Evolutionary conservation across 768 basidiomycete species (phyloP).

Genomic region (Agrocybe praecox): DNA sequence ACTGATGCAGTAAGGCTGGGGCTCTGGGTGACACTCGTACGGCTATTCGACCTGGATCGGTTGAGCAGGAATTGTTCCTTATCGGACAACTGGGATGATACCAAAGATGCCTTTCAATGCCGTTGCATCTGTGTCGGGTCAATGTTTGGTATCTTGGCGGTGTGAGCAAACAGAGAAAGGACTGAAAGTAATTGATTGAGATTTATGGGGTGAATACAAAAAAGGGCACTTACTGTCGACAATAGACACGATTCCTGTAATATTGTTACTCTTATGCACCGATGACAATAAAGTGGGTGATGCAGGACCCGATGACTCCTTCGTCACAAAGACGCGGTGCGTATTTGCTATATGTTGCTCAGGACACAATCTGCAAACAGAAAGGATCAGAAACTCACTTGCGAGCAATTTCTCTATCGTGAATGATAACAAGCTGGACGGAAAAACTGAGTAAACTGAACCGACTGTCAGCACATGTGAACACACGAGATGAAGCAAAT

Average conservation of each 20-base stretch:
- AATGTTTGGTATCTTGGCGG: slow-evolving; percentile 72
- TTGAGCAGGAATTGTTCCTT: slow-evolving; percentile 31
- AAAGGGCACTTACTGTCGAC: slow-evolving; percentile 69
- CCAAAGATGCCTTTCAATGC: slow-evolving; percentile 76
- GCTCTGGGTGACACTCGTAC: slow-evolving; percentile 35
- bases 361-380: no score
- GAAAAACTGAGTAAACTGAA: slow-evolving; percentile 74
- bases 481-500: no score
- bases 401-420: slow-evolving; percentile 82
- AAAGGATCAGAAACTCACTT: slow-evolving; percentile 63
- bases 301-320: slow-evolving; percentile 54
- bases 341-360: no score
- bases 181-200: slow-evolving; percentile 39
- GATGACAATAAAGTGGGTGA: slow-evolving; percentile 50
- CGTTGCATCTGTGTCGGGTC: slow-evolving; percentile 81
- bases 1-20: slow-evolving; percentile 34
- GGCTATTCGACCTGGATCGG: slow-evolving; percentile 44
- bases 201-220: neutral
- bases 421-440: slow-evolving; percentile 63
- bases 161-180: slow-evolving; percentile 75
- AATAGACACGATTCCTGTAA: slow-evolving; percentile 79
- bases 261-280: slow-evolving; percentile 38
- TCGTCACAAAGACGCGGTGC: slow-evolving; percentile 78
- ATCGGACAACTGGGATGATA: slow-evolving; percentile 58
- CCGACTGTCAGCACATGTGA: neutral